Conservation (phyloP, 2,329 filamentous ascomycete genomes). For the Parafenestella ontariensis region DNA sequence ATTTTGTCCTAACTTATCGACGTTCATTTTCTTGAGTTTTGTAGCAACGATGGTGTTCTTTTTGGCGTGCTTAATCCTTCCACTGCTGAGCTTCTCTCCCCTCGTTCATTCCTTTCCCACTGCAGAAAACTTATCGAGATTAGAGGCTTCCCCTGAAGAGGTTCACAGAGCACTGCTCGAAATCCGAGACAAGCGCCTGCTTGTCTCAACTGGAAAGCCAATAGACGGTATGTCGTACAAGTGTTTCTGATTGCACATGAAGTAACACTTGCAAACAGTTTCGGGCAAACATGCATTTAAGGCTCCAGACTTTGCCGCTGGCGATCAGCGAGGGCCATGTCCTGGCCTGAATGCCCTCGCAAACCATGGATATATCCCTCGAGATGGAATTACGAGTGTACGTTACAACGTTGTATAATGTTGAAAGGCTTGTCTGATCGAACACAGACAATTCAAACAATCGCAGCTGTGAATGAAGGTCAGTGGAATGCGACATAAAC, state of each 20-base stretch:
- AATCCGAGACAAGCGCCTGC: constrained; percentile 12
- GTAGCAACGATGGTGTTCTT: too few relatives aligned
- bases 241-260: too few relatives aligned
- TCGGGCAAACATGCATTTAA: constrained; percentile 35
- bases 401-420: constrained; percentile 52
- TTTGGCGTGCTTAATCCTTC: too few relatives aligned
- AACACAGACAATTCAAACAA: too few relatives aligned
- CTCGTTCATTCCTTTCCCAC: too few relatives aligned
- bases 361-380: constrained; percentile 45
- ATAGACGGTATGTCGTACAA: constrained; percentile 18
- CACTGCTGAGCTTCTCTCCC: too few relatives aligned
- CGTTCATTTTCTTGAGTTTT: too few relatives aligned
- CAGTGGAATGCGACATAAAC: background rate
- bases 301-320: constrained; percentile 36
- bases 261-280: background rate
- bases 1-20: too few relatives aligned
- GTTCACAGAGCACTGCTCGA: too few relatives aligned
- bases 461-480: too few relatives aligned
- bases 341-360: constrained; percentile 53
- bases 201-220: constrained; percentile 33
- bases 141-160: too few relatives aligned
- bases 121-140: too few relatives aligned
- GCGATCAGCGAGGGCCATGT: constrained; percentile 53
- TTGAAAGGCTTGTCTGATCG: constrained; percentile 46
- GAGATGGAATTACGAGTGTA: constrained; percentile 51